These are phyloP conservation scores for Puccinia coronata DNA, from an alignment of 1,284 basidiomycete genomes.

Conservation along the genomic window DNA sequence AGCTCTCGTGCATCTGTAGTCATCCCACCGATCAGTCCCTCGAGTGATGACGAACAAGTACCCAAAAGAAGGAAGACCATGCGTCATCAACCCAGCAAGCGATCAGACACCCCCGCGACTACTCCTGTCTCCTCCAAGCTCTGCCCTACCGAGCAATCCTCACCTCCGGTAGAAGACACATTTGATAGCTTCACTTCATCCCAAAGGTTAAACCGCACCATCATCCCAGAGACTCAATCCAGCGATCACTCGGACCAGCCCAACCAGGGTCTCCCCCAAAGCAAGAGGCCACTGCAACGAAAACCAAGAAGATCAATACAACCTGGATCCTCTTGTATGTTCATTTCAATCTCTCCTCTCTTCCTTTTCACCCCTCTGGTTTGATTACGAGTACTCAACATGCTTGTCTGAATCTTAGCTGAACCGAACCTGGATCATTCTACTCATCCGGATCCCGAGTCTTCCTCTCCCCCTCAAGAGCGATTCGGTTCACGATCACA, in stretches of 20 bases:
- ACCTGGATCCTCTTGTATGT: background rate
- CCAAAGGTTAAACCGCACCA: background rate
- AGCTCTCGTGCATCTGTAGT: background rate
- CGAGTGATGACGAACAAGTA: no score
- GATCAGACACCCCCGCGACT: background rate
- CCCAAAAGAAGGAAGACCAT: background rate
- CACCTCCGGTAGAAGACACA: background rate
- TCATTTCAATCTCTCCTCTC: background rate
- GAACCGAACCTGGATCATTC: background rate
- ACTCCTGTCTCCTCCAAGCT: background rate
- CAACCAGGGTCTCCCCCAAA: background rate
- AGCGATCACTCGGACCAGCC: background rate
- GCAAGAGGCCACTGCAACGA: background rate
- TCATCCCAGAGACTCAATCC: conserved; percentile 28
- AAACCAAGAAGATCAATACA: background rate
- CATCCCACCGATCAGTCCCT: background rate
- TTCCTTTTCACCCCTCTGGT: background rate
- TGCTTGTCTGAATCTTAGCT: background rate
- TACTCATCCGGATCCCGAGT: background rate
- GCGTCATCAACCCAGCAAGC: background rate
- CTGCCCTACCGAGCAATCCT: background rate
- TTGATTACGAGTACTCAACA: background rate
- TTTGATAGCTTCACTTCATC: background rate
- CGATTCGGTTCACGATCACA: background rate
- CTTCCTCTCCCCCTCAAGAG: background rate